Percentiles rank a stretch among this genome's conserved stretches.
Evolutionary conservation across 2,329 filamentous ascomycete species (phyloP).

Genomic region (Arthrobotrys sinensis): DNA sequence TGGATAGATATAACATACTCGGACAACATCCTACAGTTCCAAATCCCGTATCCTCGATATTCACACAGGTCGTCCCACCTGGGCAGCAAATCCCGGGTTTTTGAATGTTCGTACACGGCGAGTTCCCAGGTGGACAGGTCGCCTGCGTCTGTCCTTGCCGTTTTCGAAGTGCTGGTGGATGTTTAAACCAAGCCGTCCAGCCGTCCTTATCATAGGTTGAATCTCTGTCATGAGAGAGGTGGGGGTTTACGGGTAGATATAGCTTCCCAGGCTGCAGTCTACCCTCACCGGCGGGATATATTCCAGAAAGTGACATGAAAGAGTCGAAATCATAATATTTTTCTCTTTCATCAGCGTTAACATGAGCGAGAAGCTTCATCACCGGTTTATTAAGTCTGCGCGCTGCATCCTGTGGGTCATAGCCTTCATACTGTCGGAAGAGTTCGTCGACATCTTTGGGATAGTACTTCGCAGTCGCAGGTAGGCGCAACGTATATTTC

Average conservation of each 20-base stretch:
- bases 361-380: constrained; percentile 49
- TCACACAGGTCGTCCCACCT: constrained; percentile 77
- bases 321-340: constrained; percentile 57
- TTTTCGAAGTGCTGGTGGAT: not conserved
- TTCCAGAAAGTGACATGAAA: constrained; percentile 34
- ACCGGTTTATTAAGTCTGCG: constrained; percentile 30
- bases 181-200: constrained; percentile 36
- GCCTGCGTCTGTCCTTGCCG: constrained; percentile 73
- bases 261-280: constrained; percentile 21
- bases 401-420: constrained; percentile 16
- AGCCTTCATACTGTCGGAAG: constrained; percentile 30
- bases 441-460: constrained; percentile 50
- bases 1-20: constrained; percentile 1
- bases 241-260: constrained; percentile 42
- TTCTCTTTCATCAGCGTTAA: constrained; percentile 38
- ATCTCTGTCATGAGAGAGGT: constrained; percentile 5
- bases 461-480: constrained; percentile 53
- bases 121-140: constrained; percentile 78
- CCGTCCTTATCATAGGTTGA: not conserved
- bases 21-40: constrained; percentile 84
- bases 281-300: not conserved
- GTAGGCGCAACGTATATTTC: constrained; percentile 46
- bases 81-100: constrained; percentile 81
- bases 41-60: constrained; percentile 75
- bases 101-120: constrained; percentile 76